phyloP scores from a whole-genome alignment of 345 rosid species.

The Populus alba region DNA sequence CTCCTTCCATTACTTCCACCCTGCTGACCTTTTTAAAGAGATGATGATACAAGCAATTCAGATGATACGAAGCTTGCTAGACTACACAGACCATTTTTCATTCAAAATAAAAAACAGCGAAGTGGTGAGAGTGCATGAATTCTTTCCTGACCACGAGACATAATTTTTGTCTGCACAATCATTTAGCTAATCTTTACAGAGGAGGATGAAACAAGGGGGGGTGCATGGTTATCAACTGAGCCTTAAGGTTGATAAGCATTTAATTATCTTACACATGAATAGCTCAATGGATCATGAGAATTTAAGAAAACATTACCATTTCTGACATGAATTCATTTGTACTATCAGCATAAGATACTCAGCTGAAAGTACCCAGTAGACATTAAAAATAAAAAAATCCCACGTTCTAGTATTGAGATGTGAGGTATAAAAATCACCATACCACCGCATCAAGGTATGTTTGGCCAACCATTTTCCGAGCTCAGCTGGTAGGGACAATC shows the following conservation, averaged over 20 bases:
- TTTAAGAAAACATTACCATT: not conserved
- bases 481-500: slow-evolving; percentile 89
- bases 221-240: not conserved
- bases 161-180: too few species aligned
- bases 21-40: slow-evolving; percentile 49
- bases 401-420: not conserved
- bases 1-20: slow-evolving; percentile 60
- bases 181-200: too few species aligned
- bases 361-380: not conserved
- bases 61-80: not conserved
- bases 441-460: slow-evolving; percentile 86
- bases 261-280: not conserved
- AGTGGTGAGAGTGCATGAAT: too few species aligned
- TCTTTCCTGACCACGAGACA: too few species aligned
- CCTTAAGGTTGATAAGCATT: not conserved
- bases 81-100: too few species aligned
- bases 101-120: too few species aligned
- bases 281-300: not conserved
- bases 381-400: not conserved
- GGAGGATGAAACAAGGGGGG: too few species aligned
- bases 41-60: slow-evolving; percentile 14
- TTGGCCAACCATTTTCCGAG: slow-evolving; percentile 69
- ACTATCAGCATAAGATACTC: not conserved
- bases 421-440: slow-evolving; percentile 17
- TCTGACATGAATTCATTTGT: not conserved